A percentile compares a stretch with the other conserved stretches of the same genome.
These are phyloP conservation scores for Martensiomyces pterosporus DNA, from an alignment of 192 early-diverging fungal species.

Conservation along the genomic window DNA sequence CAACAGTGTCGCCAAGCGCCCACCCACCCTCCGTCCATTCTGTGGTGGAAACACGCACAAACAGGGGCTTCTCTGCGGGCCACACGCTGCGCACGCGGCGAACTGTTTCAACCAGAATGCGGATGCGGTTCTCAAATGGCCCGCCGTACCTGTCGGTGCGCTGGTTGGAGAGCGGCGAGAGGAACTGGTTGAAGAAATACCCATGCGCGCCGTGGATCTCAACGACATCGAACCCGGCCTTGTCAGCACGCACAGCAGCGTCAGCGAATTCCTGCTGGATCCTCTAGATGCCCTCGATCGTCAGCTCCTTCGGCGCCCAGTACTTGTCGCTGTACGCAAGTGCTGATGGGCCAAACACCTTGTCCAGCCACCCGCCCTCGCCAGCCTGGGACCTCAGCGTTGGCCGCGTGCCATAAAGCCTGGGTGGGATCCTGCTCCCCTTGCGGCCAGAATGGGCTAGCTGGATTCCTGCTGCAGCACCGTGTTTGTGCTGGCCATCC, in stretches of 20 bases:
- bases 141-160: conserved; percentile 93
- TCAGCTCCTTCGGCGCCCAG: conserved; percentile 26
- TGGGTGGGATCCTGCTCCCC: conserved; percentile 39
- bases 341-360: conserved; percentile 63
- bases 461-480: conserved; percentile 64
- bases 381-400: conserved; percentile 14
- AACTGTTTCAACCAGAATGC: conserved; percentile 70
- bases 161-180: no score
- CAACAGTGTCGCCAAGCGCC: conserved; percentile 70
- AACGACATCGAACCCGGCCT: conserved; percentile 82
- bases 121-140: conserved; percentile 79
- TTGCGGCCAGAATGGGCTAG: conserved; percentile 84
- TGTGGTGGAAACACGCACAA: conserved; percentile 72
- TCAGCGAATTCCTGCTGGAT: conserved; percentile 59
- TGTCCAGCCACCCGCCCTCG: conserved; percentile 68
- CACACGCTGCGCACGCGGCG: conserved; percentile 59
- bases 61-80: conserved; percentile 79
- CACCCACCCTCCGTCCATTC: conserved; percentile 69
- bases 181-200: conserved; percentile 78
- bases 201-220: conserved; percentile 93
- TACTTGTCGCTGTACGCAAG: conserved; percentile 41
- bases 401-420: conserved; percentile 12
- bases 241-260: conserved; percentile 64
- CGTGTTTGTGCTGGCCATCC: conserved; percentile 60
- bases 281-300: conserved; percentile 65